These are phyloP conservation scores for Populus hybrid DNA, from an alignment of 441 rosid species.

Conservation along the genomic window DNA sequence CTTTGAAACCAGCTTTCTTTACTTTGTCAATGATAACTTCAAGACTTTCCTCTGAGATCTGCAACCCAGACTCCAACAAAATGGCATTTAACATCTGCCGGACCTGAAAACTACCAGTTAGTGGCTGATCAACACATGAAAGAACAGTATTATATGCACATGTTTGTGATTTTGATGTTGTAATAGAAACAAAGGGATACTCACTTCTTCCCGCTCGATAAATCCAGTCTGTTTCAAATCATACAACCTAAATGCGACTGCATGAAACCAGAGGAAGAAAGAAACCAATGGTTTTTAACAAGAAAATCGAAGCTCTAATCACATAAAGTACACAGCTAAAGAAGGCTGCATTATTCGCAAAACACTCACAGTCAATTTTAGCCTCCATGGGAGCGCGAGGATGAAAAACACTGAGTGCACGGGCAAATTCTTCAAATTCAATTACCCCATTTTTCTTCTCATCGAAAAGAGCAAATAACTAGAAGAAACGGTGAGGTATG, in stretches of 20 bases:
- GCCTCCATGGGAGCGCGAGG: constrained; percentile 53
- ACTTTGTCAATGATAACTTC: constrained; percentile 65
- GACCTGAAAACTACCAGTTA: constrained; percentile 40
- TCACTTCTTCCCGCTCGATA: constrained; percentile 75
- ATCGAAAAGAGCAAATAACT: constrained; percentile 72
- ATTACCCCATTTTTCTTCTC: constrained; percentile 66
- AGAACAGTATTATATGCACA: neutral
- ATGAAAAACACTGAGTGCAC: constrained; percentile 60
- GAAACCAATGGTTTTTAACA: constrained; percentile 2
- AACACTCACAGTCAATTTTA: constrained; percentile 57
- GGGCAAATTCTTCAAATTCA: constrained; percentile 69
- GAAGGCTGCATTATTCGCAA: neutral
- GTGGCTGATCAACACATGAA: neutral
- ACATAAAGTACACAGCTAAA: constrained; percentile 4
- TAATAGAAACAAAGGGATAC: constrained; percentile 8
- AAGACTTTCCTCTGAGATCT: constrained; percentile 54
- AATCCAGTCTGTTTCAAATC: constrained; percentile 79
- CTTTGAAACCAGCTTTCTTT: neutral
- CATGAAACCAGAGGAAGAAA: constrained; percentile 17
- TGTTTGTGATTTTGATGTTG: neutral
- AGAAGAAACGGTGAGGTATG: neutral
- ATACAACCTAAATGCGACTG: constrained; percentile 80
- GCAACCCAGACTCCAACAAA: constrained; percentile 53
- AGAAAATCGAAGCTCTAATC: neutral
- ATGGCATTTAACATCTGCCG: constrained; percentile 73